These are phyloP conservation scores for Xylaria palmicola DNA, from an alignment of 495 filamentous ascomycete genomes.

Conservation along the genomic window DNA sequence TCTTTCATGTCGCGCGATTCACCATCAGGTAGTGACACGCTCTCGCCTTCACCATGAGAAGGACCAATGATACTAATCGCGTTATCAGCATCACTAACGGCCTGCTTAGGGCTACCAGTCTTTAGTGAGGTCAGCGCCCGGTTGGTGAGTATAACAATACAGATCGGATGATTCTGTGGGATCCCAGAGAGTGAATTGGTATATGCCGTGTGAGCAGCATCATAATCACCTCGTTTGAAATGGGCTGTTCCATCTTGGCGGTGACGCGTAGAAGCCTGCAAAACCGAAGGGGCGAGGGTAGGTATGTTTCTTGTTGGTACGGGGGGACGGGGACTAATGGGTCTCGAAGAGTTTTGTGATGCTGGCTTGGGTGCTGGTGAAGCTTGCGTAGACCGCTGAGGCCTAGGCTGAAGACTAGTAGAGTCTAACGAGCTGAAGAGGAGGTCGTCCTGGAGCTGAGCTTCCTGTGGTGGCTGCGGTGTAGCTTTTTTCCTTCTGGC, in stretches of 20 bases:
- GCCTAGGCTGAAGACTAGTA: conserved; percentile 17
- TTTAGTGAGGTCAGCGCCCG: conserved; percentile 87
- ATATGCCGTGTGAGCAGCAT: conserved; percentile 79
- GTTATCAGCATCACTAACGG: conserved; percentile 77
- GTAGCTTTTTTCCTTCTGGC: conserved; percentile 72
- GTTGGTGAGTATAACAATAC: conserved; percentile 85
- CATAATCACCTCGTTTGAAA: conserved; percentile 94
- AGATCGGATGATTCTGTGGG: conserved; percentile 77
- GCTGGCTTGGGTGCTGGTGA: conserved; percentile 7
- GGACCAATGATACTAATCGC: conserved; percentile 80
- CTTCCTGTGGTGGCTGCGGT: conserved; percentile 39
- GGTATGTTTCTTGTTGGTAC: conserved; percentile 56
- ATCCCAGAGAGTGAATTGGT: conserved; percentile 69
- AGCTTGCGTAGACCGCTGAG: conserved; percentile 21
- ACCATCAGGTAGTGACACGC: conserved; percentile 58
- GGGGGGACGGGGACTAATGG: conserved; percentile 30
- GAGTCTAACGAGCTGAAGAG: conserved; percentile 47
- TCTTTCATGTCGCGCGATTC: conserved; percentile 84
- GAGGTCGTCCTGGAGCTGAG: conserved; percentile 57
- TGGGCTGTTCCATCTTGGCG: conserved; percentile 77
- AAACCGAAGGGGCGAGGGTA: conserved; percentile 60
- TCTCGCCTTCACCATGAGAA: conserved; percentile 73
- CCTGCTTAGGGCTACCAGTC: conserved; percentile 82
- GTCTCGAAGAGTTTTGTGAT: conserved; percentile 12
- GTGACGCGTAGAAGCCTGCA: conserved; percentile 70